phyloP scores from a whole-genome alignment of 805 yeast species.

The Yamadazyma olivae region DNA sequence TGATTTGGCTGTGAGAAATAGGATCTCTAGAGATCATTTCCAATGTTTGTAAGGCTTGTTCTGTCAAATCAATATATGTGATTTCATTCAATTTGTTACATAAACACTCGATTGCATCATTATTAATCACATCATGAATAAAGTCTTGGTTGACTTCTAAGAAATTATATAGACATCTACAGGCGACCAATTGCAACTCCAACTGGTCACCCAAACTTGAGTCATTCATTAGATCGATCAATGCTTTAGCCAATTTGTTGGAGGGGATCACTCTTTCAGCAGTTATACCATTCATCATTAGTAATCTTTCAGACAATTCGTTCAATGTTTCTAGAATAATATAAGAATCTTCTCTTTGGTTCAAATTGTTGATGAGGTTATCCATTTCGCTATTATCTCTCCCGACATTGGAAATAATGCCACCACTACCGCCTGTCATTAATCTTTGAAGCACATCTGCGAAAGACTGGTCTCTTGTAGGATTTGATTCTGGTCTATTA shows the following conservation, averaged over 20 bases:
- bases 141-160: constrained; percentile 71
- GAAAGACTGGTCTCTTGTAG: constrained; percentile 16
- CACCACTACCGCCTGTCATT: constrained; percentile 23
- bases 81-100: constrained; percentile 68
- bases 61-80: constrained; percentile 85
- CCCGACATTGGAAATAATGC: constrained; percentile 15
- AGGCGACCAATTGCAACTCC: constrained; percentile 79
- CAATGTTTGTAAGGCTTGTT: constrained; percentile 77
- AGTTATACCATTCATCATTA: constrained; percentile 64
- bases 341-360: constrained; percentile 54
- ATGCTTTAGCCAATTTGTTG: constrained; percentile 47
- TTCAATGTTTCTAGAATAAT: constrained; percentile 60
- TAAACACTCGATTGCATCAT: constrained; percentile 64
- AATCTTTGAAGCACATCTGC: constrained; percentile 33
- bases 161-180: constrained; percentile 79
- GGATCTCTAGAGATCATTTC: constrained; percentile 61
- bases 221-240: constrained; percentile 58
- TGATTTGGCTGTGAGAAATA: constrained; percentile 46
- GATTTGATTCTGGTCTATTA: background rate
- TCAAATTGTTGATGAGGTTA: constrained; percentile 34
- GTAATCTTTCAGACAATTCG: constrained; percentile 59
- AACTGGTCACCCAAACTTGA: constrained; percentile 59
- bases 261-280: constrained; percentile 67
- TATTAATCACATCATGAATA: constrained; percentile 57
- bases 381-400: constrained; percentile 29